Conservation (phyloP, 1,139 yeast species). For the Pichia sp. region DNA sequence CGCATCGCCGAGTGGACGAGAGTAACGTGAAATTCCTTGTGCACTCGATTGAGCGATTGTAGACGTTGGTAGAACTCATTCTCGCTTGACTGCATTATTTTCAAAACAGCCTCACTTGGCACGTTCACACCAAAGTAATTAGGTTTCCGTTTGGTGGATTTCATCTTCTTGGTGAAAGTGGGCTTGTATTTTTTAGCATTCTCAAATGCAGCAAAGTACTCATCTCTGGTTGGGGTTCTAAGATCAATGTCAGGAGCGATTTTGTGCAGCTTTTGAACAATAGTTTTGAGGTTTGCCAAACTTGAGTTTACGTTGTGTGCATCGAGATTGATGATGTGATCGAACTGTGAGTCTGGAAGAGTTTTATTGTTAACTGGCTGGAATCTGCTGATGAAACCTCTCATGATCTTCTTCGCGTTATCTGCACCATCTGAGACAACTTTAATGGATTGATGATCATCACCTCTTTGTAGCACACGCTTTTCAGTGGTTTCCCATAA, state of each 20-base stretch:
- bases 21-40: slow-evolving; percentile 68
- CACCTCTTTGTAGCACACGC: slow-evolving; percentile 68
- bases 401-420: slow-evolving; percentile 56
- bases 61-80: slow-evolving; percentile 5
- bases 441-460: slow-evolving; percentile 83
- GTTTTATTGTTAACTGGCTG: slow-evolving; percentile 43
- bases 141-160: slow-evolving; percentile 23
- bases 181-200: slow-evolving; percentile 50
- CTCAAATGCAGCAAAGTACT: slow-evolving; percentile 37
- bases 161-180: slow-evolving; percentile 33
- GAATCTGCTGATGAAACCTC: slow-evolving; percentile 64
- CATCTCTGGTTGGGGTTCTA: slow-evolving; percentile 35
- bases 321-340: slow-evolving; percentile 51
- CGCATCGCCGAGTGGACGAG: slow-evolving; percentile 49
- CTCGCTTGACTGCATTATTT: neutral
- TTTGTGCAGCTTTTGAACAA: slow-evolving; percentile 34
- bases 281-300: slow-evolving; percentile 39
- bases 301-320: slow-evolving; percentile 41
- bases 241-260: slow-evolving; percentile 43
- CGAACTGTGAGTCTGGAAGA: slow-evolving; percentile 65
- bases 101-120: neutral
- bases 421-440: slow-evolving; percentile 37
- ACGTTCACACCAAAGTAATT: slow-evolving; percentile 32
- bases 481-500: slow-evolving; percentile 47
- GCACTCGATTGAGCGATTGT: slow-evolving; percentile 33